Percentiles rank a stretch among this genome's conserved stretches.
Conservation (phyloP, 495 filamentous ascomycete genomes). For the Talaromyces ruber region DNA sequence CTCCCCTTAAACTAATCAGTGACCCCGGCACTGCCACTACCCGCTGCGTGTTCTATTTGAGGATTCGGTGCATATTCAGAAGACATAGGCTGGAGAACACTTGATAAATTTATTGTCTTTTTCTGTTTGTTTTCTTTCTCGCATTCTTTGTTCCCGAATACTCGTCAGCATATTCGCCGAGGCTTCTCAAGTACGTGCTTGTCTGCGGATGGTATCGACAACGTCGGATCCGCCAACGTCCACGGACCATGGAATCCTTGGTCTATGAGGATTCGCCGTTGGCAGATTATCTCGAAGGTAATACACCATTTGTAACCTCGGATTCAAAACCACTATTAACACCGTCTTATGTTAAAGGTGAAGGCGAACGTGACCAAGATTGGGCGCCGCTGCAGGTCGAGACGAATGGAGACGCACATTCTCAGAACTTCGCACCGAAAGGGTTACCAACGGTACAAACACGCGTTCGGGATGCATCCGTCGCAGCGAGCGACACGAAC, state of each 20-base stretch:
- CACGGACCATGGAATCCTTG: constrained; percentile 72
- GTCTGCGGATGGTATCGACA: neutral
- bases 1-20: neutral
- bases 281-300: constrained; percentile 82
- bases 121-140: neutral
- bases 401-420: constrained; percentile 23
- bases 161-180: neutral
- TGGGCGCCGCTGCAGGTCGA: constrained; percentile 38
- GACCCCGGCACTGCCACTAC: neutral
- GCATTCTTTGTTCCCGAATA: neutral
- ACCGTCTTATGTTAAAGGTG: constrained; percentile 23
- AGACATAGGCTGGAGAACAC: neutral
- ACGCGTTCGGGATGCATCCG: constrained; percentile 57
- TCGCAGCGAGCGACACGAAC: constrained; percentile 37
- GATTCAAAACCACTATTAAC: constrained; percentile 7
- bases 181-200: neutral
- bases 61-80: neutral
- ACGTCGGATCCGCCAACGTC: constrained; percentile 15
- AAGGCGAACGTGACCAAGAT: constrained; percentile 34
- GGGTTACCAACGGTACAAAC: constrained; percentile 58
- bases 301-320: neutral
- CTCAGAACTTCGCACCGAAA: constrained; percentile 62
- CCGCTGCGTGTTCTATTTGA: neutral
- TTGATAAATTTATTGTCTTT: neutral
- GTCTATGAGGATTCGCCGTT: constrained; percentile 86